Evolutionary conservation across 192 early-diverging fungal species (phyloP).

Genomic region (Anaeromyces robustus): DNA sequence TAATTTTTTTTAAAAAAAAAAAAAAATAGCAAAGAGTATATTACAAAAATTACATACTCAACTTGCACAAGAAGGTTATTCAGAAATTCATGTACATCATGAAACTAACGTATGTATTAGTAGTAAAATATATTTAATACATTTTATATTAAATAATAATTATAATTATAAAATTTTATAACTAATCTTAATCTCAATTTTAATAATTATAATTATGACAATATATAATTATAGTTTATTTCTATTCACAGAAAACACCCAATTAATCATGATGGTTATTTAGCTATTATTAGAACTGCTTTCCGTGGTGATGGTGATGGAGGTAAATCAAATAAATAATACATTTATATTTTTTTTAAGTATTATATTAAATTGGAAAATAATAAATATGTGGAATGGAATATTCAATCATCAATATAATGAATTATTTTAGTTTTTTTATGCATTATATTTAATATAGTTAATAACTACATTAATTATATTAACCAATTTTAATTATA

Average conservation of each 20-base stretch:
- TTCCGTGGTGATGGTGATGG: slow-evolving; percentile 27
- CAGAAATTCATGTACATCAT: slow-evolving; percentile 91
- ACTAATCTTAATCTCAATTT: too few relatives aligned
- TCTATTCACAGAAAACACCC: slow-evolving; percentile 88
- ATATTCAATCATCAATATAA: too few relatives aligned
- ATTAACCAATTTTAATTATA: too few relatives aligned
- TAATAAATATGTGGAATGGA: too few relatives aligned
- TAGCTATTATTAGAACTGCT: slow-evolving; percentile 77
- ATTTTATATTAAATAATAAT: too few relatives aligned
- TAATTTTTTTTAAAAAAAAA: background rate
- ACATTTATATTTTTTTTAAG: background rate
- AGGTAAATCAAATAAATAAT: too few relatives aligned
- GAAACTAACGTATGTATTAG: slow-evolving; percentile 56
- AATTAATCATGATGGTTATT: slow-evolving; percentile 73
- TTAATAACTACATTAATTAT: too few relatives aligned
- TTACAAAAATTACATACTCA: slow-evolving; percentile 66
- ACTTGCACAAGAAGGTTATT: slow-evolving; percentile 67
- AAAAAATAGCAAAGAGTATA: slow-evolving; percentile 36
- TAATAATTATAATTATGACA: background rate
- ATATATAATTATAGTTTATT: slow-evolving; percentile 40
- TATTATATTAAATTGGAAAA: too few relatives aligned
- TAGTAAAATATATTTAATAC: background rate
- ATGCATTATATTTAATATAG: too few relatives aligned
- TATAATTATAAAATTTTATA: too few relatives aligned
- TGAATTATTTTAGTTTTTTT: too few relatives aligned